A percentile compares a stretch with the other conserved stretches of the same genome.
Conservation (phyloP, 805 yeast genomes). For the Wickerhamiella alocasiicola region DNA sequence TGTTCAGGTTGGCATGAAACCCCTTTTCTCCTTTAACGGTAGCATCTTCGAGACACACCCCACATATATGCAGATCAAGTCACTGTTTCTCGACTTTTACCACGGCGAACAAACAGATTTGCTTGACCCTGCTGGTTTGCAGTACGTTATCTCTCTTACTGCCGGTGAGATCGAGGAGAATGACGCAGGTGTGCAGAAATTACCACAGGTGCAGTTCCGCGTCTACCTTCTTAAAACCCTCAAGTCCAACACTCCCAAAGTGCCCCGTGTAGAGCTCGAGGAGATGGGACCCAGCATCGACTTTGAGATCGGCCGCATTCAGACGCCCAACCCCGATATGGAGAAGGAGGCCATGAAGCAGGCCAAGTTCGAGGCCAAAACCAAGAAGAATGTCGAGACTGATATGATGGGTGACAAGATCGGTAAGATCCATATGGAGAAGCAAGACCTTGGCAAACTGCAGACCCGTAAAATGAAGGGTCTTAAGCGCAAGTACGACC, state of each 20-base stretch:
- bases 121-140: slow-evolving; percentile 91
- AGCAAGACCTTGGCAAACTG: slow-evolving; percentile 76
- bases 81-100: slow-evolving; percentile 81
- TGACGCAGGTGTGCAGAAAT: slow-evolving; percentile 33
- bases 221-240: slow-evolving; percentile 77
- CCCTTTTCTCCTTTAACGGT: slow-evolving; percentile 89
- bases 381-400: slow-evolving; percentile 76
- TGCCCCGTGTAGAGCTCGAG: slow-evolving; percentile 87
- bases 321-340: slow-evolving; percentile 70
- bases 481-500: slow-evolving; percentile 76
- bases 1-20: slow-evolving; percentile 80
- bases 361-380: slow-evolving; percentile 72
- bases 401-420: slow-evolving; percentile 93
- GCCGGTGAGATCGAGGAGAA: slow-evolving; percentile 67
- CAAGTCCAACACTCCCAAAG: slow-evolving; percentile 55
- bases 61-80: slow-evolving; percentile 69
- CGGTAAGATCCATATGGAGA: slow-evolving; percentile 92
- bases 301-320: slow-evolving; percentile 80
- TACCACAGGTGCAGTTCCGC: slow-evolving; percentile 79
- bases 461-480: slow-evolving; percentile 99
- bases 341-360: slow-evolving; percentile 77
- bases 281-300: slow-evolving; percentile 95
- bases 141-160: slow-evolving; percentile 73
- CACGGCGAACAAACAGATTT: slow-evolving; percentile 70
- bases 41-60: slow-evolving; percentile 85